Evolutionary conservation across 1,139 yeast genomes (phyloP), one percentile per base, ranked within the genome.

Genomic region (Sugiyamaella neomexicana): DNA sequence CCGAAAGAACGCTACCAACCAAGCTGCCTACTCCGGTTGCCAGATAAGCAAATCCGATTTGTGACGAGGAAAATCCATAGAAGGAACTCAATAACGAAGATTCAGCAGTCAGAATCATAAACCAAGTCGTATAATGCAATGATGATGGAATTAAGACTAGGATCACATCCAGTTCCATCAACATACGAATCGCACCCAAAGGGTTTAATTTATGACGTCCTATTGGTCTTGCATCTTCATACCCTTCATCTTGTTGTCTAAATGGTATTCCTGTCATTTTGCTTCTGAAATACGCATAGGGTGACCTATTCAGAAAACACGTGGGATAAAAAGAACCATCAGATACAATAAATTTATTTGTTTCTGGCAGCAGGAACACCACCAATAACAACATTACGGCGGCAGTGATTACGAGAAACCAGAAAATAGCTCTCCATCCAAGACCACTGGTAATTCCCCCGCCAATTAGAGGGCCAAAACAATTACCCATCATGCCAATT

Each of bases 381-480:
- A 72, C 50, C 1, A 65, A 17, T 9, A 62, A 37, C 0, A 82
- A 20, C 1, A 76, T 65, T 1, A 75, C 75, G 1, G 83, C 82
- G 15, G 84, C 77, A 2, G 83, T 79, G 15, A 86, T 82, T 2
- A 86, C 82, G 50, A 86, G 70, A 59, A 87, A 85, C 81, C 89
- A 84, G 64, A 88, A 89, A 23, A 87, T 82, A 0, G 89, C 83
- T 57, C 89, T 75, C 95, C 95, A 88, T 9, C 80, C 78, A 75
- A 85, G 80, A 15, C 77, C 69, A 1, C 80, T 70, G 1, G 83
- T 79, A 37, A 88, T 68, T 0, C 78, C 80, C 5, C 91, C 86
- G 20, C 96, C 96, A 25, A 88, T 70, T 12, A 88, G 70, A 0
- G 95, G 89, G 5, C 95, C 91, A 58, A 86, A 75, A 0, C 89